Base-by-base conservation (phyloP, 2,329 filamentous ascomycete genomes). In the Gaeumannomyces sp. region DNA sequence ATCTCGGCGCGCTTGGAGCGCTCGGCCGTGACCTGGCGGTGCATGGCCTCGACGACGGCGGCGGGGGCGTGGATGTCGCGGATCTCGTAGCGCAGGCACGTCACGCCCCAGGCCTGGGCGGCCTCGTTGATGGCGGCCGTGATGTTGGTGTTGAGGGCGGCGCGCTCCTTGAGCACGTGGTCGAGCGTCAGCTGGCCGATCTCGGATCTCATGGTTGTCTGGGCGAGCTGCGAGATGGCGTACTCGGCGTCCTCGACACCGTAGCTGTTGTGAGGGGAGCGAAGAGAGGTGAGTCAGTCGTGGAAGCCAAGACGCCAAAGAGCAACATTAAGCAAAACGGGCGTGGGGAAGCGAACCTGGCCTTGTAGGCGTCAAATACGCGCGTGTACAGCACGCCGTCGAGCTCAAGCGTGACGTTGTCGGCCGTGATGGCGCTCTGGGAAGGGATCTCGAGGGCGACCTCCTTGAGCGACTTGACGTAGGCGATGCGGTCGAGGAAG, bases 51-150 rank as follows among this genome's bases (percentile, higher is more conserved):
- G 67, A 98, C 94, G 16, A 99, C 95, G 62, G 90, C 90, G 38
- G 89, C 91, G 1, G 95, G 95, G 0, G 95, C 95, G 78, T 99
- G 95, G 73, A 99, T 99, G 77, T 99, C 95, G 70, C 95, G 86
- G 75, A 99, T 99, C 79, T 99, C 95, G 81, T 99, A 99, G 66
- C 95, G 90, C 67, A 99, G 84, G 75, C 95, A 99, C 45, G 92
- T 92, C 27, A 99, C 92, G 66, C 95, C 95, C 95, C 95, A 99
- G 64, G 94, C 94, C 72, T 96, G 90, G 5, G 95, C 94, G 1
- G 95, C 95, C 76, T 98, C 94, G 76, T 99, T 99, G 83, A 99
- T 98, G 59, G 95, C 94, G 65, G 92, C 89, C n/a, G 95, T 98
- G 75, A 99, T 99, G 80, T 99, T 98, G 69, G 88, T 93, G 82